Percentiles rank a stretch among this genome's conserved stretches.
phyloP scores from a whole-genome alignment of 371 early-diverging fungal genomes.

The Lichtheimia ornata region DNA sequence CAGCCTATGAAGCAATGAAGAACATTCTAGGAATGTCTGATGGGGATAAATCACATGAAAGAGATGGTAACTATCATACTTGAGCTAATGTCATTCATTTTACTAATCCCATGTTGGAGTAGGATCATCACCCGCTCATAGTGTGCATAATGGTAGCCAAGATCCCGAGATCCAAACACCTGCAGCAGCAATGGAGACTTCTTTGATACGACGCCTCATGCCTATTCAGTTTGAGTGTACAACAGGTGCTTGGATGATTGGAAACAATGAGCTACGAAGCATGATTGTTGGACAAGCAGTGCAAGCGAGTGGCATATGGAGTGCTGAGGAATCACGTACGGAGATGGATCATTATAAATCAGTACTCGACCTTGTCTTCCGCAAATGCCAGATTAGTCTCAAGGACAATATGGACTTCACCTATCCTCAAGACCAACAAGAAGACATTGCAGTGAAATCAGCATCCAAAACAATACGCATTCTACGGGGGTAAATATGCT shows the following conservation, averaged over 20 bases:
- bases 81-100: background rate
- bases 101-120: background rate
- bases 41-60: background rate
- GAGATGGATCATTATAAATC: slow-evolving; percentile 64
- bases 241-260: slow-evolving; percentile 74
- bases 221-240: slow-evolving; percentile 76
- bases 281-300: slow-evolving; percentile 64
- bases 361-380: slow-evolving; percentile 51
- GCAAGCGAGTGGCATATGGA: slow-evolving; percentile 66
- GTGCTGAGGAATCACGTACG: slow-evolving; percentile 57
- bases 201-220: slow-evolving; percentile 58
- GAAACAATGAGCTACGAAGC: slow-evolving; percentile 72
- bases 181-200: slow-evolving; percentile 29
- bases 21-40: slow-evolving; percentile 51
- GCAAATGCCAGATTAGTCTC: slow-evolving; percentile 59
- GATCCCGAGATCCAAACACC: slow-evolving; percentile 37
- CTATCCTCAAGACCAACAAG: slow-evolving; percentile 19
- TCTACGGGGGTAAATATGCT: too few relatives aligned
- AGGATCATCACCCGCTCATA: background rate
- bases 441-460: too few relatives aligned
- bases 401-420: slow-evolving; percentile 72
- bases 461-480: too few relatives aligned
- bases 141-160: slow-evolving; percentile 14
- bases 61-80: background rate
- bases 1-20: slow-evolving; percentile 70